Conservation (phyloP, 2,329 filamentous ascomycete species). For the Microcera coccophila region DNA sequence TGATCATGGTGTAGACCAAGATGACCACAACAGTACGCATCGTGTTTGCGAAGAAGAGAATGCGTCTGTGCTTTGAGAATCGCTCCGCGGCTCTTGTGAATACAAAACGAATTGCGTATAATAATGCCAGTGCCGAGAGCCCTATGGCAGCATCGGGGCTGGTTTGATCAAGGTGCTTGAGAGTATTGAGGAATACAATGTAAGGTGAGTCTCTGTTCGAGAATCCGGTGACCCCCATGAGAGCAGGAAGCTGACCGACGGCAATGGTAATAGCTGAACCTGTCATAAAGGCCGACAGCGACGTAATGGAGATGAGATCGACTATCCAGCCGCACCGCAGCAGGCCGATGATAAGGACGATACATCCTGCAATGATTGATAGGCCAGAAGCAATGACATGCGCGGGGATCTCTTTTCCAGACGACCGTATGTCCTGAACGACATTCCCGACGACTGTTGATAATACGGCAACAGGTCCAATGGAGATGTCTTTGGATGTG, state of each 20-base stretch:
- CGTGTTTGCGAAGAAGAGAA: slow-evolving; percentile 87
- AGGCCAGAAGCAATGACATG: slow-evolving; percentile 75
- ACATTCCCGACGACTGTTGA: slow-evolving; percentile 86
- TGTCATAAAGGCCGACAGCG: slow-evolving; percentile 95
- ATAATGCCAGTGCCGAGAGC: slow-evolving; percentile 70
- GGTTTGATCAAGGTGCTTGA: slow-evolving; percentile 65
- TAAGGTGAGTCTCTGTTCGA: slow-evolving; percentile 77
- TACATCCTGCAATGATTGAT: slow-evolving; percentile 70
- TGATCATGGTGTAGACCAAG: slow-evolving; percentile 85
- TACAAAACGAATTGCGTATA: slow-evolving; percentile 68
- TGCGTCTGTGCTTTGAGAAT: slow-evolving; percentile 64
- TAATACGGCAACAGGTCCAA: slow-evolving; percentile 93
- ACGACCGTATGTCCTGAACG: slow-evolving; percentile 58
- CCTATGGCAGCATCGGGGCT: slow-evolving; percentile 83
- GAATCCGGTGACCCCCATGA: slow-evolving; percentile 76
- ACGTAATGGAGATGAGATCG: slow-evolving; percentile 84
- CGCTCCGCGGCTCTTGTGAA: slow-evolving; percentile 66
- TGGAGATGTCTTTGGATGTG: slow-evolving; percentile 97
- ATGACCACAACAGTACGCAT: slow-evolving; percentile 90
- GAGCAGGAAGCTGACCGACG: slow-evolving; percentile 72
- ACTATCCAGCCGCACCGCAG: slow-evolving; percentile 84
- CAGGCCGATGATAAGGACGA: slow-evolving; percentile 76
- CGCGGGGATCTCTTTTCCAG: slow-evolving; percentile 54
- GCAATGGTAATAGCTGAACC: slow-evolving; percentile 88
- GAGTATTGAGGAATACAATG: slow-evolving; percentile 73